phyloP scores from a whole-genome alignment of 768 basidiomycete genomes.

The Pisolithus microcarpus region DNA sequence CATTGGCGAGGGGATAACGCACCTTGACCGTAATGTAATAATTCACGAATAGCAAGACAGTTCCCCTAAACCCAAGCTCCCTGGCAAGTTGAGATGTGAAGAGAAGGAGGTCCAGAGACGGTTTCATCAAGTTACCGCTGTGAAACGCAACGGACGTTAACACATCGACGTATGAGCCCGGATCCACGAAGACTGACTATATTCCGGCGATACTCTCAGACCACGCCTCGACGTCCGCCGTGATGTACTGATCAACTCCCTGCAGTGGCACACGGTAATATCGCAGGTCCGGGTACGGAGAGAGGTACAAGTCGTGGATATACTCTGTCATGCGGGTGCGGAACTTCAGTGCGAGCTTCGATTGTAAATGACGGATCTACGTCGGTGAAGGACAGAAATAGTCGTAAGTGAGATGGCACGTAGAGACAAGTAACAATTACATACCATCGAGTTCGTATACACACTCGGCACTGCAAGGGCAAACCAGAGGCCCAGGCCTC shows the following conservation, averaged over 20 bases:
- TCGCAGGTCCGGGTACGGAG: constrained; percentile 58
- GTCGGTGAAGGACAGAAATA: neutral
- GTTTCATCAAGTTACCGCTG: constrained; percentile 91
- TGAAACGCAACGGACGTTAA: neutral
- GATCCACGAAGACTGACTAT: constrained; percentile 44
- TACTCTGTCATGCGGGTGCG: constrained; percentile 86
- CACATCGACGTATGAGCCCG: neutral
- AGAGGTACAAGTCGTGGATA: constrained; percentile 87
- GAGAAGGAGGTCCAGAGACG: constrained; percentile 80
- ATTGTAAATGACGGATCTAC: constrained; percentile 84
- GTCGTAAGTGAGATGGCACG: neutral
- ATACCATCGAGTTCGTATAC: constrained; percentile 91
- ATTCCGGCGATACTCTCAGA: constrained; percentile 77
- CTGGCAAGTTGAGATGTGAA: constrained; percentile 89
- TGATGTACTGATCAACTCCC: constrained; percentile 87
- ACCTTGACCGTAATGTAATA: constrained; percentile 75
- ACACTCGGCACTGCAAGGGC: constrained; percentile 85
- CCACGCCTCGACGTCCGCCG: constrained; percentile 87
- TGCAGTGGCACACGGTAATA: constrained; percentile 64
- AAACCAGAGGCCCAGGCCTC: constrained; percentile 84
- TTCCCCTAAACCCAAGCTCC: constrained; percentile 82
- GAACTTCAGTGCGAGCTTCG: constrained; percentile 74
- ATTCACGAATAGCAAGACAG: constrained; percentile 68
- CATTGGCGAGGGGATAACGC: neutral
- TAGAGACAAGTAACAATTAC: constrained; percentile 1